Conservation (phyloP, 2,329 filamentous ascomycete genomes). For the Acephala macrosclerotiorum region DNA sequence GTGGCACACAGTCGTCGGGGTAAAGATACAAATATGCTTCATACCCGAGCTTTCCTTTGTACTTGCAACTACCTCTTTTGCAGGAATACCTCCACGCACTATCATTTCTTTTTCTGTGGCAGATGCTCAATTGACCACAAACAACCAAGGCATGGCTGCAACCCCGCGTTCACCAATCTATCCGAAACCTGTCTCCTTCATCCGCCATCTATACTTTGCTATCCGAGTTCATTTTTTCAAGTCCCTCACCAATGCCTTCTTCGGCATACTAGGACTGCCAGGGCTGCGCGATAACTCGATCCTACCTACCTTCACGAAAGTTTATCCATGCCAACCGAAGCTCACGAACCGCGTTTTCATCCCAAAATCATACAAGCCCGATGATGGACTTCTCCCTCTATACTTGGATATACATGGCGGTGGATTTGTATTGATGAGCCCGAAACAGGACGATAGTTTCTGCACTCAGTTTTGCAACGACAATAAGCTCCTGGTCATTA, state of each 20-base stretch:
- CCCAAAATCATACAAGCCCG: constrained; percentile 34
- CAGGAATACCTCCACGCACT: background rate
- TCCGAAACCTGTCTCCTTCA: constrained; percentile 19
- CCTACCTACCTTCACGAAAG: constrained; percentile 34
- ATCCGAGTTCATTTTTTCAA: constrained; percentile 28
- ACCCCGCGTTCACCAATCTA: background rate
- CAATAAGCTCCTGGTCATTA: constrained; percentile 53
- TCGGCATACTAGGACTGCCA: constrained; percentile 26
- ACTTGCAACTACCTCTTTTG: background rate
- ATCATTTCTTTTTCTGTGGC: constrained; percentile 1
- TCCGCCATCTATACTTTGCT: constrained; percentile 18
- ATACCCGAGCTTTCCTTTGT: background rate
- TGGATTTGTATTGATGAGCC: constrained; percentile 55
- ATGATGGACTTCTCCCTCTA: constrained; percentile 44
- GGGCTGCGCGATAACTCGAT: constrained; percentile 27
- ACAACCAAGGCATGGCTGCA: constrained; percentile 4
- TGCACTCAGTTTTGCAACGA: constrained; percentile 52
- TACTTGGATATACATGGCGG: constrained; percentile 61
- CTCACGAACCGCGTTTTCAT: constrained; percentile 49
- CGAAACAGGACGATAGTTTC: constrained; percentile 55
- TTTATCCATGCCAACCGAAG: constrained; percentile 33
- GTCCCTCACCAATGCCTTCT: constrained; percentile 17
- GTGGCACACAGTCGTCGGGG: no score
- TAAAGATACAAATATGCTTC: no score
- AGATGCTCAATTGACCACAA: background rate